phyloP scores from a whole-genome alignment of 495 filamentous ascomycete genomes.

The Annulohypoxylon nitens region DNA sequence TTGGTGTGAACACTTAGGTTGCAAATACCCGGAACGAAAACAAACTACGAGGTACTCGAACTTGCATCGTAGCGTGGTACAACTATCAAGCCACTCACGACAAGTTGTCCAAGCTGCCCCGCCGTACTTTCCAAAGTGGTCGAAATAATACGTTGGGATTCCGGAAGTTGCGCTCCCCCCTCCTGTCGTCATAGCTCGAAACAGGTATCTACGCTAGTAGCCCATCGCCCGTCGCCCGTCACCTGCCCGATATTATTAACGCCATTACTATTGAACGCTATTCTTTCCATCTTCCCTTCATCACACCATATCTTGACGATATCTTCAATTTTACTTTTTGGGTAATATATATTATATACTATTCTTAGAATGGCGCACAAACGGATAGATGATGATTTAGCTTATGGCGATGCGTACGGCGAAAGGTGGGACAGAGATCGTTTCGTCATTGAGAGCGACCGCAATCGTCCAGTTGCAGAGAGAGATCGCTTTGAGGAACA shows the following conservation, averaged over 20 bases:
- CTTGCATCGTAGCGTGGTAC: conserved; percentile 14
- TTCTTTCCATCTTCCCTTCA: conserved; percentile 11
- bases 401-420: conserved; percentile 49
- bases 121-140: conserved; percentile 18
- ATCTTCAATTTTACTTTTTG: neutral
- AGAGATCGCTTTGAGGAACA: conserved; percentile 54
- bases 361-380: conserved; percentile 47
- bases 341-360: conserved; percentile 4
- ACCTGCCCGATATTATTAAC: conserved; percentile 14
- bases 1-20: conserved; percentile 9
- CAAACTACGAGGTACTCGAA: conserved; percentile 10
- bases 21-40: conserved; percentile 21
- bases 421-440: conserved; percentile 62
- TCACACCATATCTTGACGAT: neutral
- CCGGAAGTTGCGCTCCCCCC: conserved; percentile 22
- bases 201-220: conserved; percentile 16
- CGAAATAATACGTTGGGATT: conserved; percentile 34
- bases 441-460: conserved; percentile 49
- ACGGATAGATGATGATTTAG: conserved; percentile 54
- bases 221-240: neutral
- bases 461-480: conserved; percentile 38
- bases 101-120: conserved; percentile 32
- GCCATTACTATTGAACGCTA: conserved; percentile 9
- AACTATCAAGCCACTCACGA: conserved; percentile 35
- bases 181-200: conserved; percentile 39